phyloP scores from a whole-genome alignment of 208 protist species.

The Lotmaria passim region DNA sequence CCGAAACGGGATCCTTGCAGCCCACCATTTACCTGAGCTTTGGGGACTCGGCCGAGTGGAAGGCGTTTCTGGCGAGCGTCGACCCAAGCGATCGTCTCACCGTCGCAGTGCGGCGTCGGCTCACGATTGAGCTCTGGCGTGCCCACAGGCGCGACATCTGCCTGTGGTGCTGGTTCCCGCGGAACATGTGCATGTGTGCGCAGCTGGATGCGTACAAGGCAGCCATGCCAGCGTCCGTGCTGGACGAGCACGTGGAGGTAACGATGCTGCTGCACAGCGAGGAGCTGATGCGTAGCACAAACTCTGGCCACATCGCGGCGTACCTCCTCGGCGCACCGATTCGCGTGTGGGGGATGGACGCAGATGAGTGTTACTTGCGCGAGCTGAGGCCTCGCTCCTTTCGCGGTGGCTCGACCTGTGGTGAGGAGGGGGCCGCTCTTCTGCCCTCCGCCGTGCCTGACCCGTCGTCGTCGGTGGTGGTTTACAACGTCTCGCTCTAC shows the following conservation, averaged over 20 bases:
- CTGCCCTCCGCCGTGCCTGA: neutral
- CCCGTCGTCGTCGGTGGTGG: neutral
- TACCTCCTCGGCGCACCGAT: conserved; percentile 70
- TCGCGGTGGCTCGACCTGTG: neutral
- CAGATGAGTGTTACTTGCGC: conserved; percentile 61
- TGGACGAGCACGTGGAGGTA: conserved; percentile 40
- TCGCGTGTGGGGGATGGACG: conserved; percentile 72
- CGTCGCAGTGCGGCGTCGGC: conserved; percentile 61
- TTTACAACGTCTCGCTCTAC: conserved; percentile 53
- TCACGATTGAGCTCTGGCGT: conserved; percentile 57
- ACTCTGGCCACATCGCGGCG: conserved; percentile 85
- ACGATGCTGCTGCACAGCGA: conserved; percentile 82
- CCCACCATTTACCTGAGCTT: conserved; percentile 65
- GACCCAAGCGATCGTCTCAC: conserved; percentile 39
- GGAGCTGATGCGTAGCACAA: conserved; percentile 85
- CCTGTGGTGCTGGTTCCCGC: conserved; percentile 83
- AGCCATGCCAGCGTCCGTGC: conserved; percentile 28
- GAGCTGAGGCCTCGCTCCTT: conserved; percentile 1
- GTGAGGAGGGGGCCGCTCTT: neutral
- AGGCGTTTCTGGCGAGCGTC: conserved; percentile 48
- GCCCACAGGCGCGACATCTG: conserved; percentile 54
- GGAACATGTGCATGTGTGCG: conserved; percentile 67
- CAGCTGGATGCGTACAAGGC: conserved; percentile 49
- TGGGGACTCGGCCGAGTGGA: conserved; percentile 74
- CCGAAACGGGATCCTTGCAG: too few relatives aligned